A percentile compares a stretch with the other conserved stretches of the same genome.
These are phyloP conservation scores for Trypanosoma congolense DNA, from an alignment of 208 protist species.

Conservation along the genomic window DNA sequence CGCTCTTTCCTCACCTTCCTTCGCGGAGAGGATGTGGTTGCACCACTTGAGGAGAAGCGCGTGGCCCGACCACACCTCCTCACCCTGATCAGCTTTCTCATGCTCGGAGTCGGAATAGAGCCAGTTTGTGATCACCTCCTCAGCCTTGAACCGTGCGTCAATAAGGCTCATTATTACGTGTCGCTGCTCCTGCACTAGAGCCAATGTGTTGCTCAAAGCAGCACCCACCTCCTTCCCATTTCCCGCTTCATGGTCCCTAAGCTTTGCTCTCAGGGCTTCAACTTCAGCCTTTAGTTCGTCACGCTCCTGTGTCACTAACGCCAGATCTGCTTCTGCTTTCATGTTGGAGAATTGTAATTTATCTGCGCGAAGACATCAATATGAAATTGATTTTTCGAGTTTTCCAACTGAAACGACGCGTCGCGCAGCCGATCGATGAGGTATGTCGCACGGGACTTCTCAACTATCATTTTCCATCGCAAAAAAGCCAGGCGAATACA, in stretches of 20 bases:
- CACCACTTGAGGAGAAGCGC: conserved; percentile 55
- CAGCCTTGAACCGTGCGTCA: conserved; percentile 13
- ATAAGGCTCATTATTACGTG: conserved; percentile 7
- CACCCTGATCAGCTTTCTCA: conserved; percentile 8
- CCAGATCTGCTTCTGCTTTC: conserved; percentile 39
- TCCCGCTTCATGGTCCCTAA: conserved; percentile 36
- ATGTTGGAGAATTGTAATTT: conserved; percentile 52
- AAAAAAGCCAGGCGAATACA: conserved; percentile 44
- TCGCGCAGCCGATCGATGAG: conserved; percentile 82
- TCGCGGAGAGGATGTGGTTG: conserved; percentile 35
- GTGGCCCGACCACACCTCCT: conserved; percentile 7
- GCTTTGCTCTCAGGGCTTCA: conserved; percentile 35
- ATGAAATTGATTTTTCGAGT: conserved; percentile 87
- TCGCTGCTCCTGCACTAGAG: conserved; percentile 37
- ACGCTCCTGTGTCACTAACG: conserved; percentile 26
- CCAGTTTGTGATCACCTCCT: conserved; percentile 10
- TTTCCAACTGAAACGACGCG: conserved; percentile 76
- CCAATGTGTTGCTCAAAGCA: conserved; percentile 26
- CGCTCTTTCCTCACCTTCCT: conserved; percentile 8
- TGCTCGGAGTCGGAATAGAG: conserved; percentile 9
- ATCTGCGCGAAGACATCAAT: conserved; percentile 80
- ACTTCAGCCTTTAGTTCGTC: conserved; percentile 34
- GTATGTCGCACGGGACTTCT: conserved; percentile 63
- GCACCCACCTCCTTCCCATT: conserved; percentile 41
- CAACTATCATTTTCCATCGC: conserved; percentile 62